Percentiles rank a stretch among this genome's conserved stretches.
These are phyloP conservation scores for Trichophyton mentagrophytes DNA, from an alignment of 2,329 filamentous ascomycete species.

Conservation along the genomic window DNA sequence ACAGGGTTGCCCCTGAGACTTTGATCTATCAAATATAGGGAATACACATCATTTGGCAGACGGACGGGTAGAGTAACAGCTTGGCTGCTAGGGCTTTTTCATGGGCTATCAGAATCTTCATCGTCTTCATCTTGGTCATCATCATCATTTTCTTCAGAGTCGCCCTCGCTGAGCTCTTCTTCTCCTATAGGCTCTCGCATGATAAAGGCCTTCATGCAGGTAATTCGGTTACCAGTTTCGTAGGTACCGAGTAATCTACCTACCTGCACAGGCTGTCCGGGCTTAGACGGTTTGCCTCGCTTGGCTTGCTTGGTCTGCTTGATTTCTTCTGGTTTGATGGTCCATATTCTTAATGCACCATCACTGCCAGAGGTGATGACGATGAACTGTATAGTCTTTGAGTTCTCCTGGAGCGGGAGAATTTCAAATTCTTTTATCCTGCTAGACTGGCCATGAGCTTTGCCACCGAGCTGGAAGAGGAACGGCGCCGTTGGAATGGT, in stretches of 20 bases:
- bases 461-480: constrained; percentile 67
- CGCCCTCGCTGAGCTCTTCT: constrained; percentile 17
- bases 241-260: constrained; percentile 63
- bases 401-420: constrained; percentile 33
- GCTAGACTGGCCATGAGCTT: constrained; percentile 49
- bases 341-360: constrained; percentile 71
- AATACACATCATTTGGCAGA: not conserved
- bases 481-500: constrained; percentile 48
- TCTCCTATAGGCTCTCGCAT: constrained; percentile 52
- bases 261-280: constrained; percentile 26
- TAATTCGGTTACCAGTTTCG: constrained; percentile 78
- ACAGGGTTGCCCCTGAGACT: not conserved
- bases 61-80: too few relatives aligned
- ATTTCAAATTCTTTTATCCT: constrained; percentile 84
- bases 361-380: constrained; percentile 72
- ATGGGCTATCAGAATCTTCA: not conserved
- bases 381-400: constrained; percentile 34
- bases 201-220: constrained; percentile 71
- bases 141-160: constrained; percentile 18
- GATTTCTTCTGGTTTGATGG: constrained; percentile 33
- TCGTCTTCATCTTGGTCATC: constrained; percentile 11
- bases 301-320: constrained; percentile 11
- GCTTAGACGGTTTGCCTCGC: constrained; percentile 8
- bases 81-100: not conserved
- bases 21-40: not conserved